Conservation (phyloP, 495 filamentous ascomycete genomes). For the Aspergillus bertholletiae region DNA sequence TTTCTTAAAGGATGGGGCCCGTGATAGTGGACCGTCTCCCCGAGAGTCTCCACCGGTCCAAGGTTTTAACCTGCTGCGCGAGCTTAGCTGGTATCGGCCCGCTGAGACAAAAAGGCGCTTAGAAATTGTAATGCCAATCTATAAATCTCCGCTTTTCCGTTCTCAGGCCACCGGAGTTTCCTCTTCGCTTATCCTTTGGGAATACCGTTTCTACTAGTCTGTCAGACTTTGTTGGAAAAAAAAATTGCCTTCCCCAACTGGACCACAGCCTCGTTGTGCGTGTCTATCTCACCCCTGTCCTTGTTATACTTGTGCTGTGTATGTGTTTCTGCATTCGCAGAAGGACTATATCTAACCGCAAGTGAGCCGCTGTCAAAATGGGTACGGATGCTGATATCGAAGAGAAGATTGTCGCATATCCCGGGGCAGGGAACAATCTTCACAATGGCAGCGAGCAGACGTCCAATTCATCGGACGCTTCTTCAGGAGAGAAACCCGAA, state of each 20-base stretch:
- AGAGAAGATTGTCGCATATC: slow-evolving; percentile 19
- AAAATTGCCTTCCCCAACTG: neutral
- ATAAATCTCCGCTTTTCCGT: neutral
- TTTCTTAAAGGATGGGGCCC: neutral
- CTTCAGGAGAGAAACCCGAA: slow-evolving; percentile 12
- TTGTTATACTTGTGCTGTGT: neutral
- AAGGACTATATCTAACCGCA: neutral
- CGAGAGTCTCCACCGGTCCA: neutral
- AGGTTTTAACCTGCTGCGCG: slow-evolving; percentile 6
- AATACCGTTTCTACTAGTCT: too few species aligned
- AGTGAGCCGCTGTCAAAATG: slow-evolving; percentile 2
- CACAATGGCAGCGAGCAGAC: slow-evolving; percentile 16
- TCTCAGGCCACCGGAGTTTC: neutral
- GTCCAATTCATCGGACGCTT: neutral
- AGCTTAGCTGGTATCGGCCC: slow-evolving; percentile 13
- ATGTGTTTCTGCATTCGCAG: neutral
- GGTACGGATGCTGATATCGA: slow-evolving; percentile 26
- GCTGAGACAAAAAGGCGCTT: neutral
- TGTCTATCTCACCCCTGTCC: neutral
- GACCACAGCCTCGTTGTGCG: neutral
- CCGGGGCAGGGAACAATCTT: neutral
- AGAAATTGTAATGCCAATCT: neutral
- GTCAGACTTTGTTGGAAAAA: too few species aligned
- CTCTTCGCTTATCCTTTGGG: too few species aligned
- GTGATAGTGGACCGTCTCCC: slow-evolving; percentile 1